Conservation (phyloP, 2,329 filamentous ascomycete genomes). For the Cytospora piceicola region DNA sequence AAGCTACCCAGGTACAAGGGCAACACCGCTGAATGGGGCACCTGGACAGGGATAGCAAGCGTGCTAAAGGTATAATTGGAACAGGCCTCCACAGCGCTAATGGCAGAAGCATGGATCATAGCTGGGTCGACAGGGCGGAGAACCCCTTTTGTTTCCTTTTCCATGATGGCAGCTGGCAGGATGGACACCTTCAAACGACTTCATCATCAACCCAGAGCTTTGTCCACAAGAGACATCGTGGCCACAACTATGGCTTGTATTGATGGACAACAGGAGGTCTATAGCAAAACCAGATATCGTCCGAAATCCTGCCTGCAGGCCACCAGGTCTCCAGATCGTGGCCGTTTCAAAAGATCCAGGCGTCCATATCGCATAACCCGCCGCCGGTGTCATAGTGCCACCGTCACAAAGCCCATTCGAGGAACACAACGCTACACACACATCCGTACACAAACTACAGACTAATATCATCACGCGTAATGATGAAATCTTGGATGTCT, state of each 20-base stretch:
- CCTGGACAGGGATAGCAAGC: background rate
- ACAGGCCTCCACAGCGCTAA: conserved; percentile 4
- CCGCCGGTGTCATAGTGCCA: background rate
- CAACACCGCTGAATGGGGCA: background rate
- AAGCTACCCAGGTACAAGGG: background rate
- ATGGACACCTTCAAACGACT: background rate
- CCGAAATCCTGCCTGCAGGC: background rate
- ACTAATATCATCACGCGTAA: background rate
- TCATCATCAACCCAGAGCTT: background rate
- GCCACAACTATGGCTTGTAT: background rate
- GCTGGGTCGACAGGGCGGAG: background rate
- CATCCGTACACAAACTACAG: background rate
- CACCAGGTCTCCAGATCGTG: background rate
- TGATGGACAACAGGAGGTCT: background rate
- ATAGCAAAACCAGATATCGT: background rate
- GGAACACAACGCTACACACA: background rate
- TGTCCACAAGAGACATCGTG: background rate
- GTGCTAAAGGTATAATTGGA: background rate
- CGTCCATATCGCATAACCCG: background rate
- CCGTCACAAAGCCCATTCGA: background rate
- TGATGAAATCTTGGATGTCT: background rate
- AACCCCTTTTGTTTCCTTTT: background rate
- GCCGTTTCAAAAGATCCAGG: background rate
- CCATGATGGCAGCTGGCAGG: no score
- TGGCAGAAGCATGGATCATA: background rate